These are phyloP conservation scores for Diaporthe sp. DNA, from an alignment of 2,329 filamentous ascomycete species.

Conservation along the genomic window DNA sequence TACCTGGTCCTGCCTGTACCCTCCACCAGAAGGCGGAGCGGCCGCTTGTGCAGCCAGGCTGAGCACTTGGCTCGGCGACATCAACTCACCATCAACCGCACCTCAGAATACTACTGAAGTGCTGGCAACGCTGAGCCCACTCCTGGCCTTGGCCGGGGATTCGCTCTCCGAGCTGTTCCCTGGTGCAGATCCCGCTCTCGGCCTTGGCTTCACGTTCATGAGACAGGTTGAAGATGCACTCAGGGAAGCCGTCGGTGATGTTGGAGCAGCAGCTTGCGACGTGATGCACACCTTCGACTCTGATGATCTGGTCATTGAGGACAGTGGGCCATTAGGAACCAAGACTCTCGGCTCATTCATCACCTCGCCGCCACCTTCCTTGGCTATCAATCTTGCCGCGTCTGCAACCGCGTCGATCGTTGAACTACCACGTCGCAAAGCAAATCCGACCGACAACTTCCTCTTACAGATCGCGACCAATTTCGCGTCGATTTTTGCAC, in stretches of 20 bases:
- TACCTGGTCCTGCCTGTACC: slow-evolving; percentile 43
- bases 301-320: slow-evolving; percentile 41
- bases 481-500: slow-evolving; percentile 28
- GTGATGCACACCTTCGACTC: slow-evolving; percentile 42
- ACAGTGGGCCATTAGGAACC: slow-evolving; percentile 39
- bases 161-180: slow-evolving; percentile 40
- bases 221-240: slow-evolving; percentile 39
- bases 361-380: slow-evolving; percentile 40
- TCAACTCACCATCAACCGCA: slow-evolving; percentile 8
- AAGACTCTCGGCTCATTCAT: slow-evolving; percentile 42
- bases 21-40: slow-evolving; percentile 40
- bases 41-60: slow-evolving; percentile 40
- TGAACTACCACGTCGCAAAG: slow-evolving; percentile 35
- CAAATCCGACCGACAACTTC: slow-evolving; percentile 38
- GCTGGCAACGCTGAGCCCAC: slow-evolving; percentile 39
- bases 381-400: slow-evolving; percentile 37
- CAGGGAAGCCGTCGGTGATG: slow-evolving; percentile 38
- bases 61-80: slow-evolving; percentile 40
- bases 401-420: slow-evolving; percentile 33
- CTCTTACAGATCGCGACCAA: slow-evolving; percentile 38
- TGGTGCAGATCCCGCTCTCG: slow-evolving; percentile 38
- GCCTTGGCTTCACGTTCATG: slow-evolving; percentile 40
- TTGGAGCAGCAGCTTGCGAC: slow-evolving; percentile 39
- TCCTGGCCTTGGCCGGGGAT: slow-evolving; percentile 38
- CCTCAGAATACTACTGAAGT: slow-evolving; percentile 38